phyloP scores from a whole-genome alignment of 208 protist species.

The Wallacemonas sp. region DNA sequence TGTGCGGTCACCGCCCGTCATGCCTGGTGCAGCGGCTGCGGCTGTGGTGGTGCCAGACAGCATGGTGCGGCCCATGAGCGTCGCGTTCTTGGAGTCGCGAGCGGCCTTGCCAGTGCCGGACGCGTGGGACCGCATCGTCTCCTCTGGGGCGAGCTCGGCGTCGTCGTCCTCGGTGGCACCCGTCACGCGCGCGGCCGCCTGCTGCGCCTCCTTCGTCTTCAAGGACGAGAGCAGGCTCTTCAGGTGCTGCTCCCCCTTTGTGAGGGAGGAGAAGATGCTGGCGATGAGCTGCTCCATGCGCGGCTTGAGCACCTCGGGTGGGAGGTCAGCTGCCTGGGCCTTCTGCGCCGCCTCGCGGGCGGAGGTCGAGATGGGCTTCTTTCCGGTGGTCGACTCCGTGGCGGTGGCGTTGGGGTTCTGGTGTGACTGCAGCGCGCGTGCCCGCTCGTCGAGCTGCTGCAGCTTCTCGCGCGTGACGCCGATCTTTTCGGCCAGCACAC shows the following conservation, averaged over 20 bases:
- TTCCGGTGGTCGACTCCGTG: background rate
- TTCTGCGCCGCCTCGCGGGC: conserved; percentile 5
- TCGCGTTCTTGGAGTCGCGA: conserved; percentile 10
- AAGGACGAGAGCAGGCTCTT: conserved; percentile 22
- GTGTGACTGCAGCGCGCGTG: conserved; percentile 47
- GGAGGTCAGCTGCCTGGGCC: conserved; percentile 25
- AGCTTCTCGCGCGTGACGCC: conserved; percentile 70
- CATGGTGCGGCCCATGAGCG: conserved; percentile 6
- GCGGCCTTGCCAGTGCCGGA: background rate
- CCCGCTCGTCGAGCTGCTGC: conserved; percentile 66
- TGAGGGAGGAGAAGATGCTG: conserved; percentile 68
- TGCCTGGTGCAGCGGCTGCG: background rate
- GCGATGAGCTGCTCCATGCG: conserved; percentile 63
- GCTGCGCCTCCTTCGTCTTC: background rate
- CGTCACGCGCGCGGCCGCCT: conserved; percentile 4
- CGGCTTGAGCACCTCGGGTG: conserved; percentile 69
- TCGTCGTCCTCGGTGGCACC: conserved; percentile 13
- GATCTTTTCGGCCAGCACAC: conserved; percentile 76
- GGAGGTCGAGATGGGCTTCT: conserved; percentile 13
- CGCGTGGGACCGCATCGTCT: background rate
- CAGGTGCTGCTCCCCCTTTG: conserved; percentile 44
- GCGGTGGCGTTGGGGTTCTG: background rate
- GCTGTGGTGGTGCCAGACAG: background rate
- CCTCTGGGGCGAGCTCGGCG: conserved; percentile 22
- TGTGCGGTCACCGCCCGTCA: no score